phyloP scores from a whole-genome alignment of 768 basidiomycete genomes.

The Tremella yokohamensis region DNA sequence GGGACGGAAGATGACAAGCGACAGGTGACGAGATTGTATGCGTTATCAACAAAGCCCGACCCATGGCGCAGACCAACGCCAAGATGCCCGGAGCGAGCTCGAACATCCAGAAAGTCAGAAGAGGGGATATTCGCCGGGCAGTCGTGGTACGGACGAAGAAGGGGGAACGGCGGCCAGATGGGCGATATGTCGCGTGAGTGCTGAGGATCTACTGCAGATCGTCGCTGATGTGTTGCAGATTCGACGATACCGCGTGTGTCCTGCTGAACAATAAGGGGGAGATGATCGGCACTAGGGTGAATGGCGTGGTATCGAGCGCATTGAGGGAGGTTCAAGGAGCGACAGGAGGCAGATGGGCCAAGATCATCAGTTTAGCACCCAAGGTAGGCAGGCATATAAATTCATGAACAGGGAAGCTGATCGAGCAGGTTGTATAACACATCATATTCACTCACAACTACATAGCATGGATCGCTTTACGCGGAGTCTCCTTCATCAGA shows the following conservation, averaged over 20 bases:
- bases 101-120: slow-evolving; percentile 78
- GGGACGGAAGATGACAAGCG: background rate
- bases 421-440: too few species aligned
- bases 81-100: slow-evolving; percentile 58
- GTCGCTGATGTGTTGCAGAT: slow-evolving; percentile 48
- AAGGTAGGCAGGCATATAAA: slow-evolving; percentile 58
- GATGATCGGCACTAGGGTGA: slow-evolving; percentile 90
- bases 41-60: slow-evolving; percentile 86
- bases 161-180: slow-evolving; percentile 77
- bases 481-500: too few species aligned
- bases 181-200: slow-evolving; percentile 63
- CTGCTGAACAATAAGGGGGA: slow-evolving; percentile 84
- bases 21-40: slow-evolving; percentile 23
- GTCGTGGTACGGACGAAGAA: slow-evolving; percentile 93
- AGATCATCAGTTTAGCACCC: slow-evolving; percentile 85
- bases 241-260: slow-evolving; percentile 96
- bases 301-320: slow-evolving; percentile 88
- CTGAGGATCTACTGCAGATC: background rate
- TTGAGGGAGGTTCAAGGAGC: slow-evolving; percentile 67
- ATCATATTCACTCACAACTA: too few species aligned
- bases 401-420: too few species aligned
- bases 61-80: slow-evolving; percentile 59
- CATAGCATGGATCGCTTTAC: too few species aligned
- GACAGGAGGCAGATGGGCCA: slow-evolving; percentile 66
- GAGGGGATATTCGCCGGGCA: slow-evolving; percentile 91